phyloP scores from a whole-genome alignment of 1,139 yeast genomes.

The Debaryomyces fabryi region DNA sequence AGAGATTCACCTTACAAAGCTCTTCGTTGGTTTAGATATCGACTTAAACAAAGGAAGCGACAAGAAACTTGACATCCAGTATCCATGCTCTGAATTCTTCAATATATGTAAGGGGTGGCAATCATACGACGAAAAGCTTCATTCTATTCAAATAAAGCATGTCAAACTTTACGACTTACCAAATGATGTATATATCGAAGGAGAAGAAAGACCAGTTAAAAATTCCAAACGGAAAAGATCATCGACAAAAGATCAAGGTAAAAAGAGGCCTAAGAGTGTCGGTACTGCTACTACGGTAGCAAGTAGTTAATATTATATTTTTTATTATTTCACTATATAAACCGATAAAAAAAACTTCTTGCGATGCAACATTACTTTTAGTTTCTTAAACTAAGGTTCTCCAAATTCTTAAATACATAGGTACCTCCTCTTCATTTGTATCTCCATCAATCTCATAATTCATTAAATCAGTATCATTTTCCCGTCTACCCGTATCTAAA shows the following conservation, averaged over 20 bases:
- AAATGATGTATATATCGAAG: slow-evolving; percentile 78
- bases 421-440: not conserved
- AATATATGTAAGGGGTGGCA: slow-evolving; percentile 76
- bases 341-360: not conserved
- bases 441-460: slow-evolving; percentile 27
- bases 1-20: slow-evolving; percentile 65
- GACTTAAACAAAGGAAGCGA: slow-evolving; percentile 49
- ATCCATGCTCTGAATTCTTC: slow-evolving; percentile 89
- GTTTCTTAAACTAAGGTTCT: slow-evolving; percentile 9
- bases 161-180: slow-evolving; percentile 84
- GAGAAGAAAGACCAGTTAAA: slow-evolving; percentile 72
- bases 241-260: slow-evolving; percentile 14
- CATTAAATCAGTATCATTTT: slow-evolving; percentile 28
- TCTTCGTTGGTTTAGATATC: slow-evolving; percentile 79
- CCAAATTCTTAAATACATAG: slow-evolving; percentile 17
- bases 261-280: slow-evolving; percentile 22
- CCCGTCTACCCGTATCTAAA: slow-evolving; percentile 37
- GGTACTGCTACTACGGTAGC: slow-evolving; percentile 15
- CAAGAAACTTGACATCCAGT: slow-evolving; percentile 80
- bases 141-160: slow-evolving; percentile 69
- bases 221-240: slow-evolving; percentile 35
- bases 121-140: slow-evolving; percentile 60
- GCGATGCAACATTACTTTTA: not conserved
- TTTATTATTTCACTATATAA: slow-evolving; percentile 1
- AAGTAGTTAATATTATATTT: slow-evolving; percentile 5